Conservation (phyloP, 2,329 filamentous ascomycete species). For the Ceratocystiopsis sp. region DNA sequence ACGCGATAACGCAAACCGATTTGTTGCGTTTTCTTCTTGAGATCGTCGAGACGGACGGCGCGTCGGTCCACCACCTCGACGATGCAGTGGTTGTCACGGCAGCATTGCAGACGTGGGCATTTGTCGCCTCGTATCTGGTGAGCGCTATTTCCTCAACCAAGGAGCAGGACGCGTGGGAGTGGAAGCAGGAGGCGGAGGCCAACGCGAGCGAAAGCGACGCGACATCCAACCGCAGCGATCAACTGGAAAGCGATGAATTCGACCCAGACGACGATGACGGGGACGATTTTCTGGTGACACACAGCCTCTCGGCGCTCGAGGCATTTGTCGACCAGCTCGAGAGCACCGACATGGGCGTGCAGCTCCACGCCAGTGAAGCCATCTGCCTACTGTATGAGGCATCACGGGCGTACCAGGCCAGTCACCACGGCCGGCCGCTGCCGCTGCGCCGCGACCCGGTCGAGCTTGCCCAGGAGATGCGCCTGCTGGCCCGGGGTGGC, state of each 20-base stretch:
- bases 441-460: conserved; percentile 32
- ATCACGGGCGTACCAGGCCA: conserved; percentile 28
- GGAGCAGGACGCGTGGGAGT: conserved; percentile 15
- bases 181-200: neutral
- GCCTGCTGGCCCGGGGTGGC: conserved; percentile 27
- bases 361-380: conserved; percentile 61
- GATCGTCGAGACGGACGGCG: conserved; percentile 64
- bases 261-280: conserved; percentile 31
- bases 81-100: conserved; percentile 54
- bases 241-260: conserved; percentile 41
- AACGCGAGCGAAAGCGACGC: neutral
- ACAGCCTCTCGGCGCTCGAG: conserved; percentile 57
- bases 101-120: conserved; percentile 62
- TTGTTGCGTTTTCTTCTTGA: conserved; percentile 61
- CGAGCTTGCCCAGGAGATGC: conserved; percentile 28
- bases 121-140: conserved; percentile 49
- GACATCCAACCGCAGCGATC: too few relatives aligned
- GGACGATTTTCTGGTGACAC: conserved; percentile 17
- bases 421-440: conserved; percentile 28
- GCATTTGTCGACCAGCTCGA: conserved; percentile 76
- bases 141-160: conserved; percentile 24
- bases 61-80: conserved; percentile 53
- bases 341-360: conserved; percentile 53
- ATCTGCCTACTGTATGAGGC: conserved; percentile 75
- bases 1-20: conserved; percentile 48